Evolutionary conservation across 73 alveolate species (phyloP), one percentile per base, ranked within the genome.

Genomic region (Stentor coeruleus): DNA sequence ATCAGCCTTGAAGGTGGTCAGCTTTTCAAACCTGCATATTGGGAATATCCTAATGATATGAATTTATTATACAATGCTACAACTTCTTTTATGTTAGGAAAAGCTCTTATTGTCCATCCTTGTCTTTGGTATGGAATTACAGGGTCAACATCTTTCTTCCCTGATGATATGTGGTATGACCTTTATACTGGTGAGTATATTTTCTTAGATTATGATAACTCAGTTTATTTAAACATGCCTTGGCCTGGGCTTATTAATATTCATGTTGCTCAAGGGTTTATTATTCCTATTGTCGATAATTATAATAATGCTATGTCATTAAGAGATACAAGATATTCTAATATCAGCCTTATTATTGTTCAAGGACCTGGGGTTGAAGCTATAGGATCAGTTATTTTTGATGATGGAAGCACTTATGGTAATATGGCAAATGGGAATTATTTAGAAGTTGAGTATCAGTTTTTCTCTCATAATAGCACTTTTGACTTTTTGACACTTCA

Each of bases 21-120:
- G 20, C 93, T 91, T 92, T 93, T 92, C 86, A 91, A 93, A 81
- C 98, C 99, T 20, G 83, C 90, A 31, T 92, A 91, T 88, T 95
- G 90, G 83, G 98, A 91, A 39, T 95, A 86, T 85, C 96, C 95
- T 28, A 82, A 91, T 81, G 98, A 93, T 1, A 37, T n/a, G 28
- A 36, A 0, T 26, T n/a, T 40, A 1, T 38, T 26, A 20, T 31
- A 40, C 6, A 75, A 75, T 75, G 83, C 58, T 20, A 75, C 28
- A n/a, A 1, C 26, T 35, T 35, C 41, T 31, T 75, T 90, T 20
- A 82, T 90, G 91, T 42, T 90, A n/a, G 95, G 95, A 26, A 40
- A 38, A 11, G 88, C 91, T 28, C 75, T 87, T 28, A 86, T 81
- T 59, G 58, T 76, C 11, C 59, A 84, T 20, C 81, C 87, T 38